Evolutionary conservation across 768 basidiomycete genomes (phyloP), one percentile per base, ranked within the genome.

Genomic region (Boletus eberwhitei): DNA sequence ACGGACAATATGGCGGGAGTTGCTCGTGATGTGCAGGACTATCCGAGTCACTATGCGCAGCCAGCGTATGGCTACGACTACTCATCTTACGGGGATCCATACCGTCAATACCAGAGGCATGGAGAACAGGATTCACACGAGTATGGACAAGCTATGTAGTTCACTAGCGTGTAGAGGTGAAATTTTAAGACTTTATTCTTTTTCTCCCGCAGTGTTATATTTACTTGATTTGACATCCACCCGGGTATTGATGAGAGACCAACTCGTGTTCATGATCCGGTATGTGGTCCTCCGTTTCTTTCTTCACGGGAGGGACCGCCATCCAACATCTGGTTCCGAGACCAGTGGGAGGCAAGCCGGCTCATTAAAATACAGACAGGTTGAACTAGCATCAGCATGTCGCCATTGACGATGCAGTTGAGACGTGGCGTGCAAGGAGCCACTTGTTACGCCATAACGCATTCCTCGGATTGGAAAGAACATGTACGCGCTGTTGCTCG

Each of bases 21-120:
- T 52, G 65, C 74, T 60, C 76, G 77, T 59, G 72, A 79, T 68
- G 69, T 67, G 51, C 66, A 73, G 62, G 69, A 72, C 61, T 71
- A 71, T 63, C 67, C 68, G 60, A 67, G 68, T 56, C 69, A 63
- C 49, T 58, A 63, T 52, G 42, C 52, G 14, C 66, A 65, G 42
- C 58, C 54, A 48, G 43, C 64, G 35, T 62, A 66, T 54, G 49
- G 51, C 37, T 59, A 71, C 52, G 68, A 74, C 53, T 67, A 69
- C 46, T 29, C 68, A 41, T 59, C 70, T 16, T 51, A 65, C 40
- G 63, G 69, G 37, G 67, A 64, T 55, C 55, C 53, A 32, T 63
- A 71, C 22, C 59, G 36, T 41, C 71, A 62, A 41, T 62, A 71
- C 26, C 69, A 68, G 43, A 65, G 71, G 43, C 69, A 67, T 47